These are phyloP conservation scores for Mycosphaerella arachidis DNA, from an alignment of 2,329 filamentous ascomycete genomes.

Conservation along the genomic window DNA sequence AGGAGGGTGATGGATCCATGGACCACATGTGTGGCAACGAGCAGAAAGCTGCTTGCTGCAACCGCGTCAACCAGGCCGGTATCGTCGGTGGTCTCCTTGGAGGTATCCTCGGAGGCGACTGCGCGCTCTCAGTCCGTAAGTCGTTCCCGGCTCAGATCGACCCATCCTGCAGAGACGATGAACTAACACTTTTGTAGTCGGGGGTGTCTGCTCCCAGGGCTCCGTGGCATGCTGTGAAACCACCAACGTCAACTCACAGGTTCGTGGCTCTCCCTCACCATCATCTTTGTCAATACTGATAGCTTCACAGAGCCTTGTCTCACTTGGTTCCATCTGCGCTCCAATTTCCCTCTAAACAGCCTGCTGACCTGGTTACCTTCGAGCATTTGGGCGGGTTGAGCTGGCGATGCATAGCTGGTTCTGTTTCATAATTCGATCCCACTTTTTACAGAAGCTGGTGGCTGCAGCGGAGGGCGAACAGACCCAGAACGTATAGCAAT, in stretches of 20 bases:
- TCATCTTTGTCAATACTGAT: not conserved
- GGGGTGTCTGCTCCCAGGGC: conserved; percentile 6
- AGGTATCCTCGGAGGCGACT: conserved; percentile 6
- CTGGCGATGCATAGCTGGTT: not conserved
- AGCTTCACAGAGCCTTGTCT: conserved; percentile 4
- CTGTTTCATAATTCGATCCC: not conserved
- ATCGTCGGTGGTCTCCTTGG: not conserved
- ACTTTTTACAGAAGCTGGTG: not conserved
- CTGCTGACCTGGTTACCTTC: not conserved
- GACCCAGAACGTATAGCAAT: not conserved
- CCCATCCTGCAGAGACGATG: not conserved
- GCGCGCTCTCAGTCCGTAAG: conserved; percentile 7
- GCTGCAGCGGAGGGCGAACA: not conserved
- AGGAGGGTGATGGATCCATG: conserved; percentile 1
- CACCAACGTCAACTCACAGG: conserved; percentile 5
- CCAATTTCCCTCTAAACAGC: conserved; percentile 10
- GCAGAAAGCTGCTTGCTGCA: conserved; percentile 12
- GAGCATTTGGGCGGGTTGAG: not conserved
- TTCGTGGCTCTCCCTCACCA: not conserved
- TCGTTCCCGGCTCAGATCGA: not conserved
- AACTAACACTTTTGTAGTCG: not conserved
- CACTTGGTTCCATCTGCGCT: conserved; percentile 6
- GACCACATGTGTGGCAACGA: conserved; percentile 5
- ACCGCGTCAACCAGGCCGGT: not conserved
- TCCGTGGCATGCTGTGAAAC: conserved; percentile 13